These are phyloP conservation scores for Gilbertella persicaria DNA, from an alignment of 371 early-diverging fungal species.

Conservation along the genomic window DNA sequence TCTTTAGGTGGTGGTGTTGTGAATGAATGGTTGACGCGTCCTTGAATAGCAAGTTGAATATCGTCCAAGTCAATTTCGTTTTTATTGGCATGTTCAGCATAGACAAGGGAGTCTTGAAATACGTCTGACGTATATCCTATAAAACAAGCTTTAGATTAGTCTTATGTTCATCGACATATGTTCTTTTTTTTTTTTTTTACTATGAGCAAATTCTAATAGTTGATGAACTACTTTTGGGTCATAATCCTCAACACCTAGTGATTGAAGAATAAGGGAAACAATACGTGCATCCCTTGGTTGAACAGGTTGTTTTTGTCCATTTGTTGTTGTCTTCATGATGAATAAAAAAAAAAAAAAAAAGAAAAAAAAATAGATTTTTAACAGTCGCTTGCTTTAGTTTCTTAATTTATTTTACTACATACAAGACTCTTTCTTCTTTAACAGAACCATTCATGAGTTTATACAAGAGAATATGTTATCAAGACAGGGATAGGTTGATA, in stretches of 20 bases:
- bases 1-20: constrained; percentile 90
- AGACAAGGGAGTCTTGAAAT: constrained; percentile 91
- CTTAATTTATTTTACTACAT: too few relatives aligned
- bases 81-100: constrained; percentile 92
- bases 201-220: constrained; percentile 93
- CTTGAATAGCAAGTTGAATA: constrained; percentile 92
- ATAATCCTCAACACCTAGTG: constrained; percentile 93
- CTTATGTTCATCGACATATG: neutral
- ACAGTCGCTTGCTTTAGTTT: too few relatives aligned
- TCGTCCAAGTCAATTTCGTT: constrained; percentile 86
- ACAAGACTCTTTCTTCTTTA: too few relatives aligned
- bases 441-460: too few relatives aligned
- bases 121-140: constrained; percentile 94
- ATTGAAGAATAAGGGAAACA: constrained; percentile 89
- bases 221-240: constrained; percentile 97
- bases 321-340: too few relatives aligned
- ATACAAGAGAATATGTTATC: too few relatives aligned
- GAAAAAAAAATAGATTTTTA: too few relatives aligned
- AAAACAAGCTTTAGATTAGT: constrained; percentile 1
- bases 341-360: too few relatives aligned
- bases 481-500: too few relatives aligned
- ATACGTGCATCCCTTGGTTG: constrained; percentile 91
- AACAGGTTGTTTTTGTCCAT: constrained; percentile 23
- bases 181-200: constrained; percentile 38
- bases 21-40: constrained; percentile 88